Evolutionary conservation across 805 yeast species (phyloP).

Genomic region (Sugiyamaella chiloensis): DNA sequence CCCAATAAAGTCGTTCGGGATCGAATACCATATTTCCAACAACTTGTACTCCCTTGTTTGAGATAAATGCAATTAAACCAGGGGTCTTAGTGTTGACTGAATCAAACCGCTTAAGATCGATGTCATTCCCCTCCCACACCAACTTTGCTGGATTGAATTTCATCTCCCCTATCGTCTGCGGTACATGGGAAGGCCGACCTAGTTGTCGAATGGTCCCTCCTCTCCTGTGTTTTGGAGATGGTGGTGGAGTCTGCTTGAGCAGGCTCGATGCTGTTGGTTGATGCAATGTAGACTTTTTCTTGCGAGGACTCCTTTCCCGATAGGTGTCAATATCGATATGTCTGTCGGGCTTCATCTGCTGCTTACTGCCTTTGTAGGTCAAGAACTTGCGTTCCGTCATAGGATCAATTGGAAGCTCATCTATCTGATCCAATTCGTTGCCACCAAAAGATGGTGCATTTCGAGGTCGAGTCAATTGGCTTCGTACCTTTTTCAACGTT

Average conservation of each 20-base stretch:
- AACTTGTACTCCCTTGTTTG: constrained; percentile 40
- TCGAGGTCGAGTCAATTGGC: constrained; percentile 5
- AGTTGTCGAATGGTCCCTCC: constrained; percentile 24
- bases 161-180: constrained; percentile 39
- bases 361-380: constrained; percentile 4
- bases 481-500: constrained; percentile 8
- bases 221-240: constrained; percentile 4
- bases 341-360: neutral
- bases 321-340: neutral
- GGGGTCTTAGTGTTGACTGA: constrained; percentile 27
- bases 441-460: constrained; percentile 25
- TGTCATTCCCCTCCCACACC: constrained; percentile 67
- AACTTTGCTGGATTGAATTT: constrained; percentile 49
- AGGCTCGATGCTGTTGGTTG: constrained; percentile 12
- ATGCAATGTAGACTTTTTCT: constrained; percentile 10
- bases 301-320: constrained; percentile 5
- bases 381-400: constrained; percentile 1
- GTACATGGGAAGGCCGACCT: constrained; percentile 19
- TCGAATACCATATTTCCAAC: constrained; percentile 61
- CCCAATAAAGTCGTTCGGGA: constrained; percentile 55
- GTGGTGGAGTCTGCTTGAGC: constrained; percentile 3
- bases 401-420: constrained; percentile 23
- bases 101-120: constrained; percentile 53
- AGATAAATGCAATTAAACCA: constrained; percentile 35
- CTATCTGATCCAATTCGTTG: constrained; percentile 28